Evolutionary conservation across 2,329 filamentous ascomycete genomes (phyloP).

Genomic region (Nemania bipapillata): DNA sequence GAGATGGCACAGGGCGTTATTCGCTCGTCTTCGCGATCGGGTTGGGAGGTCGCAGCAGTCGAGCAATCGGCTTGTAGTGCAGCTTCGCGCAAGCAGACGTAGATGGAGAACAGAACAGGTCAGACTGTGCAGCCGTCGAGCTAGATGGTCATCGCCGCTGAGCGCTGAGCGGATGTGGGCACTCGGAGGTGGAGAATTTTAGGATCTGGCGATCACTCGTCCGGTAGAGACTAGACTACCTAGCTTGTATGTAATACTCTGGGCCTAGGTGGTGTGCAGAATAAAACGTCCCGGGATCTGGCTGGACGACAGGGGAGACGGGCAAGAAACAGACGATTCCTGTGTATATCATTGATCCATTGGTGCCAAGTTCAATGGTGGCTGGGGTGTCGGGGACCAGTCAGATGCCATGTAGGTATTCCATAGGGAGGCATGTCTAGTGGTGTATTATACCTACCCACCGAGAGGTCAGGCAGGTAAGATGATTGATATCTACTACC

Average conservation of each 20-base stretch:
- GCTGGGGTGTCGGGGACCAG: conserved; percentile 14
- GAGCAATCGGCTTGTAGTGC: conserved; percentile 11
- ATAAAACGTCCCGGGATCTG: conserved; percentile 23
- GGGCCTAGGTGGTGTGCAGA: too few relatives aligned
- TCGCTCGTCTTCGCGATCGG: conserved; percentile 5
- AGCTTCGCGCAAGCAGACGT: conserved; percentile 23
- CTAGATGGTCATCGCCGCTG: conserved; percentile 6
- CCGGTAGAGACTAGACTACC: conserved; percentile 19
- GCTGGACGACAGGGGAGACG: conserved; percentile 24
- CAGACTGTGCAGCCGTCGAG: conserved; percentile 21
- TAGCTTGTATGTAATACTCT: conserved; percentile 6
- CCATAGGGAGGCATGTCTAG: not conserved
- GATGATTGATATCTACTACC: not conserved
- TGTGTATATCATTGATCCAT: not conserved
- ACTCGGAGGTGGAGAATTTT: conserved; percentile 34
- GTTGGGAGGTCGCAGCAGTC: not conserved
- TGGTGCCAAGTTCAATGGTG: conserved; percentile 17
- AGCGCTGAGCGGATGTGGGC: conserved; percentile 22
- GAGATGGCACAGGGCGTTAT: not conserved
- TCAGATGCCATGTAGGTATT: conserved; percentile 1
- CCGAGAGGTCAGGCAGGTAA: not conserved
- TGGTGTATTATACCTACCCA: not conserved
- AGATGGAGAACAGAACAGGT: conserved; percentile 27
- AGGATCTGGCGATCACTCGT: conserved; percentile 31
- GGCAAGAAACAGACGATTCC: not conserved